phyloP scores from a whole-genome alignment of 768 basidiomycete genomes.

The Austroboletus festivus region DNA sequence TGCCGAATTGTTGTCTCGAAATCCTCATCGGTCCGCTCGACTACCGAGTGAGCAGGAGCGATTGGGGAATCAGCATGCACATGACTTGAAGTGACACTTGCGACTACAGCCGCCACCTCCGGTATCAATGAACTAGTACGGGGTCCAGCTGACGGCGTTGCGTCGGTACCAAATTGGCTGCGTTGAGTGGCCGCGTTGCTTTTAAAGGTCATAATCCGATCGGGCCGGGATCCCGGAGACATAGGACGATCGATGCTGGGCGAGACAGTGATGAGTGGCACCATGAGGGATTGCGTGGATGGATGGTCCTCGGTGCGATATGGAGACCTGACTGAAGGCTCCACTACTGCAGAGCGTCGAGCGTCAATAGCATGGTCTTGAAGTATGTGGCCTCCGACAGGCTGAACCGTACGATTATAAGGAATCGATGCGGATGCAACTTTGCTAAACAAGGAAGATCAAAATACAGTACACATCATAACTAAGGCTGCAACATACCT shows the following conservation, averaged over 20 bases:
- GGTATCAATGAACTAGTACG: background rate
- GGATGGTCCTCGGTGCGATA: background rate
- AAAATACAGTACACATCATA: background rate
- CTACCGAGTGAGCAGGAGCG: background rate
- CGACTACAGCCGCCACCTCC: background rate
- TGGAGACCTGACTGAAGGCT: background rate
- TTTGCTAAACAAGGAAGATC: constrained; percentile 11
- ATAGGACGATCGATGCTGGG: background rate
- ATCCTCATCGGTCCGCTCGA: background rate
- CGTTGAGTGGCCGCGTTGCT: background rate
- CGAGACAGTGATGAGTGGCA: constrained; percentile 4
- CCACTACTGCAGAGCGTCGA: background rate
- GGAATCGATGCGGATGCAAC: background rate
- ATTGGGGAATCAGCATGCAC: background rate
- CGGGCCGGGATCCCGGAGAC: background rate
- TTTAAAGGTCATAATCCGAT: background rate
- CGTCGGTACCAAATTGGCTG: background rate
- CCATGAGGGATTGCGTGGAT: background rate
- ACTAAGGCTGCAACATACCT: constrained; percentile 8
- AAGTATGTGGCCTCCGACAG: background rate
- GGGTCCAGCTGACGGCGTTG: background rate
- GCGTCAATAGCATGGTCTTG: background rate
- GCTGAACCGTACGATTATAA: background rate
- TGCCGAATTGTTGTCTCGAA: background rate
- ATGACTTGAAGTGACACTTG: background rate